phyloP scores from a whole-genome alignment of 441 rosid species.

The Pelargonium cotyledonis region DNA sequence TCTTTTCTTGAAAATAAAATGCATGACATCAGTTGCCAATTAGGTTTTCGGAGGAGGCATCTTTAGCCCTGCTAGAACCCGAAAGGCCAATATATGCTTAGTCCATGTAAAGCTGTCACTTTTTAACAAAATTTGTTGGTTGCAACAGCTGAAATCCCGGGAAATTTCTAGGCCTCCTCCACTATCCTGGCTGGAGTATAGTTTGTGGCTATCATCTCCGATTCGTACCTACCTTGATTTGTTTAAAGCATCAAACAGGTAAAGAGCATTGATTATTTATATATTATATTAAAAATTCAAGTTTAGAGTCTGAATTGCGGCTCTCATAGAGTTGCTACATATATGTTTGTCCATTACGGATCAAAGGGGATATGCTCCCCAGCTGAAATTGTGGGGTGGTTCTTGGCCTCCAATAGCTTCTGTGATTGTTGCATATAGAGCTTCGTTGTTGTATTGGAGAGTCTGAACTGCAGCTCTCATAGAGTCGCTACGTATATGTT shows the following conservation, averaged over 20 bases:
- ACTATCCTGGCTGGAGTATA: background rate
- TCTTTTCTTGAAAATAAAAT: too few relatives aligned
- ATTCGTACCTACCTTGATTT: background rate
- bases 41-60: background rate
- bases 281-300: background rate
- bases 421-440: background rate
- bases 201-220: background rate
- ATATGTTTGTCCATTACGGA: background rate
- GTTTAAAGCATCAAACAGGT: slow-evolving; percentile 2
- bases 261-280: background rate
- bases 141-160: slow-evolving; percentile 8
- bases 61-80: slow-evolving; percentile 6
- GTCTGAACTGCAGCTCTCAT: background rate
- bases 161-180: slow-evolving; percentile 2
- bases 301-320: background rate
- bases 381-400: background rate
- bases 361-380: slow-evolving; percentile 6
- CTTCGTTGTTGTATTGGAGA: background rate
- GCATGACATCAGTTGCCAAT: too few relatives aligned
- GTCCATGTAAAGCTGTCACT: slow-evolving; percentile 1
- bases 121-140: background rate
- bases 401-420: background rate
- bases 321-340: background rate
- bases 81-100: background rate
- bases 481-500: background rate